Base-by-base conservation (phyloP, 352 stramenopile species). In the Pythium monospermum region DNA sequence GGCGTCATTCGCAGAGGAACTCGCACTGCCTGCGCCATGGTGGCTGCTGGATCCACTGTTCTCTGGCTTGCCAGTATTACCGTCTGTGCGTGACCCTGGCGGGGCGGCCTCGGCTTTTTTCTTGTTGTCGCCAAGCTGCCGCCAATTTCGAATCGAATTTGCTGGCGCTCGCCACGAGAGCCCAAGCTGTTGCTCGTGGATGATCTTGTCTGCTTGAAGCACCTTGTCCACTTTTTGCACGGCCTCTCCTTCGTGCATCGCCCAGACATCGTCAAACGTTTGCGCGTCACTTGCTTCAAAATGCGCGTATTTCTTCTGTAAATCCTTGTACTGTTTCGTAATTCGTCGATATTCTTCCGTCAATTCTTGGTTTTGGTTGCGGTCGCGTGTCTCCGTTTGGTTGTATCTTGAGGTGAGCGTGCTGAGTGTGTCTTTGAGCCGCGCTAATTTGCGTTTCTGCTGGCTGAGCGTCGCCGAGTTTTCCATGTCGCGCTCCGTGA, bases 321-420 rank as follows among this genome's bases (percentile, higher is more conserved):
- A 61, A 38, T 98, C 93, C 37, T 95, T 94, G 73, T 98, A 98
- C 59, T 98, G 87, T 68, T 96, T 97, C 7, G 92, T 98, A 49
- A 98, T 75, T 16, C 87, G 78, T 2, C 83, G 75, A 39, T 97
- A 98, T 57, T 98, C 92, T 39, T 97, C 87, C 6, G 89, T 98
- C 21, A 98, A 83, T 39, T 97, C 84, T 48, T 96, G 74, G 65
- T 98, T 98, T 46, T 91, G 75, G 30, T 92, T 83, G 1, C 74
- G 69, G 36, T 97, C 87, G 6, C 76, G 71, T 18, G 79, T 53
- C 49, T 98, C 91, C 10, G 81, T 94, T 53, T 97, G 83, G 37
- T 95, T 93, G 72, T 97, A 98, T 57, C 96, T 96, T 31, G 72
- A 57, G 25, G 95, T 91, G 36, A 98, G 68, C 18, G 68, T 77